Conservation (phyloP, 2,329 filamentous ascomycete genomes). For the Ophiocordyceps camponoti-saundersi region DNA sequence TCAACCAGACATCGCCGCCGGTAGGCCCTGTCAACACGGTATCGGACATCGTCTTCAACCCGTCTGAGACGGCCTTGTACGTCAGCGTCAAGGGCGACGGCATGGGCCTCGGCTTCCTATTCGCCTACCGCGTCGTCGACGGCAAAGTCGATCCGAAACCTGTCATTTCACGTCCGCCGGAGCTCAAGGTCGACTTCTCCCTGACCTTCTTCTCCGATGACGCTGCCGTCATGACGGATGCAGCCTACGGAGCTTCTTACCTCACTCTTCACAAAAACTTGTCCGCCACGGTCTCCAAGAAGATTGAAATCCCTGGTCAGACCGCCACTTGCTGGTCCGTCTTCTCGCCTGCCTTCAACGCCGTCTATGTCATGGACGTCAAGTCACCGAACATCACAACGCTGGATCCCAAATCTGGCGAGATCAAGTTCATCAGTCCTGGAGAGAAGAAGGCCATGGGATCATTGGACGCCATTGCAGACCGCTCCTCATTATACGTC, state of each 20-base stretch:
- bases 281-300: neutral
- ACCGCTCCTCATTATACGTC: neutral
- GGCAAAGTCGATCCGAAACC: neutral
- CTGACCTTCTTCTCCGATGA: neutral
- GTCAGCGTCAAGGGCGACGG: conserved; percentile 2
- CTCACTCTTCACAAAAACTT: neutral
- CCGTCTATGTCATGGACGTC: neutral
- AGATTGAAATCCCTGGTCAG: neutral
- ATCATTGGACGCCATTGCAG: neutral
- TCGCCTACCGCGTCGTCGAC: neutral
- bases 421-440: neutral
- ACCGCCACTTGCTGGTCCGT: neutral
- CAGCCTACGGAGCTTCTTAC: conserved; percentile 1
- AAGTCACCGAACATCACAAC: neutral
- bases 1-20: conserved; percentile 1
- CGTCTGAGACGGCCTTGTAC: neutral
- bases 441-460: neutral
- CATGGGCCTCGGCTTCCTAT: neutral
- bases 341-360: neutral
- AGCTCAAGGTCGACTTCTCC: neutral
- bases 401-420: neutral
- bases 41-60: conserved; percentile 2
- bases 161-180: neutral
- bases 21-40: neutral
- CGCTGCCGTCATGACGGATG: neutral